Evolutionary conservation across 345 rosid species (phyloP), one percentile per base, ranked within the genome.

Genomic region (Psidium friedrichsthalianum): DNA sequence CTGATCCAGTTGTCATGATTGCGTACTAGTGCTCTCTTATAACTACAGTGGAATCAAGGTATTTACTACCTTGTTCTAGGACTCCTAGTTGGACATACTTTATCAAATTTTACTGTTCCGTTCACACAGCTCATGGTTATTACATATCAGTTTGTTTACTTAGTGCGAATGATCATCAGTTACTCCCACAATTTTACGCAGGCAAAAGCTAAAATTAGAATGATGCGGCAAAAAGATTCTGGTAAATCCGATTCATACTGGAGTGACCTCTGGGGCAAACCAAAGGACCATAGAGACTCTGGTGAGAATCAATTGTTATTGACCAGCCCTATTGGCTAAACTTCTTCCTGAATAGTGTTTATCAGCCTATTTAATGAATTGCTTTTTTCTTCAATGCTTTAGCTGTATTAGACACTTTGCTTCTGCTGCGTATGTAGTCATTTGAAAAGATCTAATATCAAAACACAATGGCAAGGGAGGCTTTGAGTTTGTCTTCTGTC

Each of bases 201-300:
- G 99, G 89, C 88, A 74, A 91, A 94, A 93, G 98, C 98, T 82
- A 94, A 91, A 90, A 83, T 84, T 85, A 95, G 93, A 89, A 94
- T 94, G 98, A 93, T 83, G 94, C 90, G 88, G 87, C 88, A 94
- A 86, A 94, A 91, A 82, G 90, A 82, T 88, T 86, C 88, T 57
- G 94, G 87, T 21, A 90, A 93, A 85, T 82, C 90, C 29, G 90
- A 89, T 83, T 91, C 95, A 80, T 92, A 91, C 86, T 95, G 99
- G 99, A 89, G 88, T 89, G 89, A 93, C 87, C 87, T 95, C 61
- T 95, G 99, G 98, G 93, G 91, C 21, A 86, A 88, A 52, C 89
- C 89, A 61, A 93, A 91, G n/a, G 92, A 92, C 11, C 86, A 89
- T 88, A 83, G 89, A 89, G 92, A 86, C 83, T 94, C 95, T 82